Conservation (phyloP, 139 green algal genomes). For the Monoraphidium neglectum region DNA sequence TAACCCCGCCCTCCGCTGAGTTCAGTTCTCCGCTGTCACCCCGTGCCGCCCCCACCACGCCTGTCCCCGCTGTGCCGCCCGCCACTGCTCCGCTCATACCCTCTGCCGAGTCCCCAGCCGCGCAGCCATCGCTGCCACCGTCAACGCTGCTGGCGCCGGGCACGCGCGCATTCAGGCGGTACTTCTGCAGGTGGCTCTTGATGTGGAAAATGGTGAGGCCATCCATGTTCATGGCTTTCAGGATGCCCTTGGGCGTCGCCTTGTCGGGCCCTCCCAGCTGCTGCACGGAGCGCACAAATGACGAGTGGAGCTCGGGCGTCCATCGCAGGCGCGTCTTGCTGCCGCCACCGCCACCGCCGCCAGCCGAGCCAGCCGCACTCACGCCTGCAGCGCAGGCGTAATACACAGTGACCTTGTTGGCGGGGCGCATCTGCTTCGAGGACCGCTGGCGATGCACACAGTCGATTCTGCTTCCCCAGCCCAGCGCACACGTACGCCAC, state of each 20-base stretch:
- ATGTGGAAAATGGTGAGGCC: conserved; percentile 93
- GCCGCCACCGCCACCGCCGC: background rate
- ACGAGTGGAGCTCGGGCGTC: conserved; percentile 66
- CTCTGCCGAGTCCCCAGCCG: background rate
- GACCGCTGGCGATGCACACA: too few relatives aligned
- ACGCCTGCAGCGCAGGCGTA: too few relatives aligned
- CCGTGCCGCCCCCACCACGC: too few relatives aligned
- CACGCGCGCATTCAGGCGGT: conserved; percentile 82
- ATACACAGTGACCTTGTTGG: too few relatives aligned
- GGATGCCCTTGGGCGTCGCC: conserved; percentile 70
- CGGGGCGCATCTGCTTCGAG: too few relatives aligned
- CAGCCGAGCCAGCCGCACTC: too few relatives aligned
- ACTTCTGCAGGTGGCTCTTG: conserved; percentile 93
- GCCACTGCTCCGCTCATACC: background rate
- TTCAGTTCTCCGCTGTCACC: too few relatives aligned
- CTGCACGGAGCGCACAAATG: conserved; percentile 43
- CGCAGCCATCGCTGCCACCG: background rate
- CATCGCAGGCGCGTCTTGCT: conserved; percentile 60
- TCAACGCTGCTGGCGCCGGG: conserved; percentile 34
- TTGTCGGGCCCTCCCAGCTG: conserved; percentile 58
- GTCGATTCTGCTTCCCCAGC: too few relatives aligned
- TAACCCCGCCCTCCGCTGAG: too few relatives aligned
- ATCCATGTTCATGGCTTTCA: conserved; percentile 66
- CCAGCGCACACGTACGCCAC: too few relatives aligned
- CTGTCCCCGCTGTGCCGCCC: background rate